Base-by-base conservation (phyloP, 305 asterid species). In the Salvia sclarea region DNA sequence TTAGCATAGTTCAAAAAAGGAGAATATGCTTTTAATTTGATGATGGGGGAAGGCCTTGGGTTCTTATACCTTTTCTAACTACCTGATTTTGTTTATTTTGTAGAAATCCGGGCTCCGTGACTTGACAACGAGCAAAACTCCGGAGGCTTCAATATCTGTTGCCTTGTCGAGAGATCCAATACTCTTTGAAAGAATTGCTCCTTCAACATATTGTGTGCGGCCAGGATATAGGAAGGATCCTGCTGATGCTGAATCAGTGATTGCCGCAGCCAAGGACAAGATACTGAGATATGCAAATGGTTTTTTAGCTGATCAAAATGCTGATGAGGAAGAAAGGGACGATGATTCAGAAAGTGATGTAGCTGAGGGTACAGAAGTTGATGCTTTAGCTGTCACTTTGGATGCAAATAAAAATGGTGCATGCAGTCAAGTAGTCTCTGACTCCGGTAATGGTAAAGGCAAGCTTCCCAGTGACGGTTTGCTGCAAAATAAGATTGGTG, bases 61-160 rank as follows among this genome's bases (percentile, higher is more conserved):
- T 24, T 24, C 18, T 52, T 40, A 10, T 40, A 5, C 45, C 35
- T 18, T 62, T 64, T 71, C 75, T 73, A 43, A 9, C 25, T 47
- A 40, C 71, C 76, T 75, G 63, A 65, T 69, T 66, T 43, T 68
- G 3, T 60, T 33, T 69, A 16, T 69, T 40, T 47, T 72, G 52
- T 71, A 95, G 99, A 95, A 84, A 92, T 89, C 97, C 75, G 99
- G 99, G 48, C 95, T 95, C 47, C 98, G 99, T 43, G 99, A 95
- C 82, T 81, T 95, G 57, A 79, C 94, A 55, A 82, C 99, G 13
- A 95, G 99, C 95, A 95, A 89, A 88, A 95, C 99, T 40, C 99
- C 99, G 0, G 99, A 92, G 80, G 99, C 99, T 40, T 95, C 99
- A 64, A 92, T 92, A 70, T 95, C 99, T 68, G 99, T 95, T 80